A percentile compares a stretch with the other conserved stretches of the same genome.
These are phyloP conservation scores for Aspergillus quadricinctus DNA, from an alignment of 2,329 filamentous ascomycete species.

Conservation along the genomic window DNA sequence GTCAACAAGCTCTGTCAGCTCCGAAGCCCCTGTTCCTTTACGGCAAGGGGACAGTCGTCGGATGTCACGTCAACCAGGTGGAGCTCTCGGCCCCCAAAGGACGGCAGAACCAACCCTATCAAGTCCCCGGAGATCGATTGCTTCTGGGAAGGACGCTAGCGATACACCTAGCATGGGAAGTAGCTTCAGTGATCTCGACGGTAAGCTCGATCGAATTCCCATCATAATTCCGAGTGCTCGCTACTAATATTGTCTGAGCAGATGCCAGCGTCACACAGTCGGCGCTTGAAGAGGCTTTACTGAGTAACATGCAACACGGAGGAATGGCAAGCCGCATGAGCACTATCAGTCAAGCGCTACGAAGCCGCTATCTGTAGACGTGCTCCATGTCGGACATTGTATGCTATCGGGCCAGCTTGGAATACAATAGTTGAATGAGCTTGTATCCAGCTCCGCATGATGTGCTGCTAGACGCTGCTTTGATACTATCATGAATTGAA, in stretches of 20 bases:
- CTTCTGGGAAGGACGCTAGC: slow-evolving; percentile 42
- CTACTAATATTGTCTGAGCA: slow-evolving; percentile 20
- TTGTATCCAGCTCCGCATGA: background rate
- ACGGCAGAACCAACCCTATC: slow-evolving; percentile 46
- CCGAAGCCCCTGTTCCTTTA: slow-evolving; percentile 25
- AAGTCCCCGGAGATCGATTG: slow-evolving; percentile 41
- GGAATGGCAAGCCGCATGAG: slow-evolving; percentile 48
- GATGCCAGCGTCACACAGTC: slow-evolving; percentile 62
- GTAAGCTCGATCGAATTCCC: slow-evolving; percentile 29
- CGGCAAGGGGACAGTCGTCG: slow-evolving; percentile 18
- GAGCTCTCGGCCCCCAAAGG: slow-evolving; percentile 42
- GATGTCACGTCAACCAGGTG: slow-evolving; percentile 7
- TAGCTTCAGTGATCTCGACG: slow-evolving; percentile 63
- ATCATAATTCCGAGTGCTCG: background rate
- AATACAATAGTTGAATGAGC: background rate
- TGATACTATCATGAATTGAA: background rate
- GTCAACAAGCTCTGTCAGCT: slow-evolving; percentile 37
- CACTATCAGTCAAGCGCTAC: slow-evolving; percentile 51
- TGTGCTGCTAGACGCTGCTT: background rate
- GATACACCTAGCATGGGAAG: slow-evolving; percentile 61
- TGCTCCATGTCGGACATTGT: background rate
- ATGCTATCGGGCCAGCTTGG: background rate
- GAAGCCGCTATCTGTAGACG: slow-evolving; percentile 47
- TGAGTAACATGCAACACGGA: slow-evolving; percentile 59
- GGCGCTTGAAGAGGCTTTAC: slow-evolving; percentile 59